Base-by-base conservation (phyloP, 1,284 basidiomycete genomes). In the Schizopora paradoxa region DNA sequence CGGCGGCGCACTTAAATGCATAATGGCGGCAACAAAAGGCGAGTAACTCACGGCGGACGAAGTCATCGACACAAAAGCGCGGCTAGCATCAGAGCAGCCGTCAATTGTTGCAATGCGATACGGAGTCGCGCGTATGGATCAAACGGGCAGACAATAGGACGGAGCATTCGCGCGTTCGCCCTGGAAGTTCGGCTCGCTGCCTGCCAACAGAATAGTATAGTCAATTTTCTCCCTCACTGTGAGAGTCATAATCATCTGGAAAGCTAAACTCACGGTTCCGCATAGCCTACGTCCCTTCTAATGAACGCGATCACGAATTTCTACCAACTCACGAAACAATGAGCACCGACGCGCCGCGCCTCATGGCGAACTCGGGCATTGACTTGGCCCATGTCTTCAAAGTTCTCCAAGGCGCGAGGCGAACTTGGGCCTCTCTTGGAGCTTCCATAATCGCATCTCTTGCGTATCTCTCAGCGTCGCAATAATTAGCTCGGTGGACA, bases 121-220 rank as follows among this genome's bases (percentile, higher is more conserved):
- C 18, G 18, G 18, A 19, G 33, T 13, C 18, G 14, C 33, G 33
- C 33, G 33, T 35, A 35, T 35, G 33, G 33, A 35, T 35, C 33
- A 35, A 35, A 19, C 22, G 18, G 33, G 37, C 19, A 14, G 37
- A 39, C 37, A 39, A 39, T 19, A 39, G 37, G 26, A 25, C n/a
- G n/a, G n/a, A n/a, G n/a, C n/a, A n/a, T n/a, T n/a, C n/a, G n/a
- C n/a, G n/a, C n/a, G n/a, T n/a, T n/a, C n/a, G n/a, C n/a, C n/a
- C n/a, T n/a, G n/a, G n/a, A n/a, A n/a, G n/a, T n/a, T n/a, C n/a
- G n/a, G n/a, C n/a, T n/a, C n/a, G n/a, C n/a, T n/a, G n/a, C n/a
- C n/a, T n/a, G n/a, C n/a, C n/a, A n/a, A n/a, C n/a, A n/a, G n/a
- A n/a, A n/a, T n/a, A n/a, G n/a, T n/a, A n/a, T n/a, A n/a, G n/a